Evolutionary conservation across 2,329 filamentous ascomycete genomes (phyloP).

Genomic region (Sphaerostilbella broomeana): DNA sequence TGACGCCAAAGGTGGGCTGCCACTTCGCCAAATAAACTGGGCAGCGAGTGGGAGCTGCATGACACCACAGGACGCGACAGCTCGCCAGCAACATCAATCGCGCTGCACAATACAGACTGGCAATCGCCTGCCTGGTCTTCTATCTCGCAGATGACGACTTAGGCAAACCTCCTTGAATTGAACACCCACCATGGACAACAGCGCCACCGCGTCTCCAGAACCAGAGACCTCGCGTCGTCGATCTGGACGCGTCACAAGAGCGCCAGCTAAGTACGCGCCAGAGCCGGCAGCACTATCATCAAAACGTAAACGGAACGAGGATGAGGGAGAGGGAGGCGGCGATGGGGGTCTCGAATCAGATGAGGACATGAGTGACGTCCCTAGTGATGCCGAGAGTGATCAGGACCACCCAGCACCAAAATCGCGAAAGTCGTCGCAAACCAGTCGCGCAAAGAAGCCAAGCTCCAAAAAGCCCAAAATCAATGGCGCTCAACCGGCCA

Average conservation of each 20-base stretch:
- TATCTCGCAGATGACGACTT: constrained; percentile 6
- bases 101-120: constrained; percentile 2
- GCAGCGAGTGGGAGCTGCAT: constrained; percentile 4
- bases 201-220: constrained; percentile 47
- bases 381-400: constrained; percentile 41
- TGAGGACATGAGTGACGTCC: constrained; percentile 39
- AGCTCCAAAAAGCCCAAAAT: constrained; percentile 58
- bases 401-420: constrained; percentile 33
- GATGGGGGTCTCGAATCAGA: constrained; percentile 44
- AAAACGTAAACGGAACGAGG: constrained; percentile 53
- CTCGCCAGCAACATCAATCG: constrained; percentile 3
- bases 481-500: constrained; percentile 44
- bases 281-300: constrained; percentile 36
- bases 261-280: constrained; percentile 53
- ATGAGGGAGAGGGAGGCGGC: constrained; percentile 40
- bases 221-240: constrained; percentile 52
- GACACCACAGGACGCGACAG: constrained; percentile 12
- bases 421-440: constrained; percentile 36
- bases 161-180: neutral
- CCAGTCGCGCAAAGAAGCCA: constrained; percentile 46
- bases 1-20: constrained; percentile 11
- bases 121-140: constrained; percentile 6
- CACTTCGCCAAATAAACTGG: constrained; percentile 5
- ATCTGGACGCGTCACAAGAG: constrained; percentile 60
- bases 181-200: constrained; percentile 39